Conservation (phyloP, 73 alveolate genomes). For the Paramecium sexaurelia region DNA sequence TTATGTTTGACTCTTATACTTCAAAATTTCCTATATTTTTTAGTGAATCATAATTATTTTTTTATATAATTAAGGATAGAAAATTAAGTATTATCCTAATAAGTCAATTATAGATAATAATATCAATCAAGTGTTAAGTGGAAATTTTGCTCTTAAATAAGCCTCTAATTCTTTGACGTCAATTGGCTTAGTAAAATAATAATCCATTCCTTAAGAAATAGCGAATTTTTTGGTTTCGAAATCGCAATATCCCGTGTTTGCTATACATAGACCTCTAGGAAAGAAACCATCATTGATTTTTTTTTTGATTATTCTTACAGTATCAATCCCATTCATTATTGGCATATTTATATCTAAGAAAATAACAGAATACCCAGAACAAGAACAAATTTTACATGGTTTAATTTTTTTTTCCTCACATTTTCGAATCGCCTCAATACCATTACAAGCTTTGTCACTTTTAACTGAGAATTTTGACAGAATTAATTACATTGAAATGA, state of each 20-base stretch:
- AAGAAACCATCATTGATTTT: background rate
- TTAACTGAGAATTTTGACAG: background rate
- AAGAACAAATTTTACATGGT: background rate
- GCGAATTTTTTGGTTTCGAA: slow-evolving; percentile 41
- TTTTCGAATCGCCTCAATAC: background rate
- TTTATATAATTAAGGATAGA: too few relatives aligned
- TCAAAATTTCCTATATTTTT: too few relatives aligned
- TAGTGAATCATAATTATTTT: too few relatives aligned
- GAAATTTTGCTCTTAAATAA: background rate
- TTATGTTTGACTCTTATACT: too few relatives aligned
- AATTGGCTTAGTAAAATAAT: slow-evolving; percentile 18
- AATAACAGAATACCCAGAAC: background rate
- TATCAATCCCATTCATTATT: slow-evolving; percentile 5
- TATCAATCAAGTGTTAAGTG: background rate
- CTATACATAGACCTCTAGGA: background rate
- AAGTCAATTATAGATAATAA: background rate
- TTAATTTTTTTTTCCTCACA: background rate
- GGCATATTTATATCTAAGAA: slow-evolving; percentile 41
- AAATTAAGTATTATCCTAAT: too few relatives aligned
- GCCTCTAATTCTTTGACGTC: background rate
- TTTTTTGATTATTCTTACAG: background rate
- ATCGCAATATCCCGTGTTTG: slow-evolving; percentile 29
- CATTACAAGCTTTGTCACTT: slow-evolving; percentile 17
- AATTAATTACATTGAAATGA: background rate
- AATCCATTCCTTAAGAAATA: background rate